Conservation (phyloP, 768 basidiomycete genomes). For the Boletus subcaerulescens region DNA sequence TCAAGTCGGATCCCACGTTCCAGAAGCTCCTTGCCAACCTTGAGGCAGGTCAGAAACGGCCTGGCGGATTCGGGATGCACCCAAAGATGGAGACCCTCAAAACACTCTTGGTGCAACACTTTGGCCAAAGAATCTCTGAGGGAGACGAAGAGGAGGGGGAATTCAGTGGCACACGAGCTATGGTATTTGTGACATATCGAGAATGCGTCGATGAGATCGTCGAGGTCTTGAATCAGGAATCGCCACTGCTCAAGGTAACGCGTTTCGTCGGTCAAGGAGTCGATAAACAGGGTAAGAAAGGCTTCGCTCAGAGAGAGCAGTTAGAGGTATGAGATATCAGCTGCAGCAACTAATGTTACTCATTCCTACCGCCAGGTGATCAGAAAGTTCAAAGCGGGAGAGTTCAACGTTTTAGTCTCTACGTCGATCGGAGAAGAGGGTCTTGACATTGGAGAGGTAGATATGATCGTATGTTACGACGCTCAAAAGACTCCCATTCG, state of each 20-base stretch:
- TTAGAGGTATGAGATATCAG: constrained; percentile 57
- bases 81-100: constrained; percentile 91
- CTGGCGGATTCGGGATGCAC: constrained; percentile 59
- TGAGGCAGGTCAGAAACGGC: constrained; percentile 47
- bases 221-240: constrained; percentile 67
- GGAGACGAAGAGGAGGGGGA: constrained; percentile 33
- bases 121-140: constrained; percentile 44
- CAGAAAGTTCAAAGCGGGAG: constrained; percentile 79
- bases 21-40: constrained; percentile 66
- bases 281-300: constrained; percentile 83
- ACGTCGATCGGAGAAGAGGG: constrained; percentile 99
- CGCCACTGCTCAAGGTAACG: constrained; percentile 75
- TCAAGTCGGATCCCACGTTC: constrained; percentile 56
- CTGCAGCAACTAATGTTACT: constrained; percentile 3
- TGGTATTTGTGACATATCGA: constrained; percentile 93
- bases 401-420: constrained; percentile 89
- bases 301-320: constrained; percentile 89
- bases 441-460: constrained; percentile 96
- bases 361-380: constrained; percentile 57
- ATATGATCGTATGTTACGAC: constrained; percentile 95
- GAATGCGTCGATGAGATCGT: constrained; percentile 92
- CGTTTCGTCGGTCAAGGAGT: constrained; percentile 90
- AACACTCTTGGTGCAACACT: constrained; percentile 74
- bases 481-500: constrained; percentile 95
- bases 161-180: constrained; percentile 60